Evolutionary conservation across 306 rosid genomes (phyloP).

Genomic region (Carpinus fangiana): DNA sequence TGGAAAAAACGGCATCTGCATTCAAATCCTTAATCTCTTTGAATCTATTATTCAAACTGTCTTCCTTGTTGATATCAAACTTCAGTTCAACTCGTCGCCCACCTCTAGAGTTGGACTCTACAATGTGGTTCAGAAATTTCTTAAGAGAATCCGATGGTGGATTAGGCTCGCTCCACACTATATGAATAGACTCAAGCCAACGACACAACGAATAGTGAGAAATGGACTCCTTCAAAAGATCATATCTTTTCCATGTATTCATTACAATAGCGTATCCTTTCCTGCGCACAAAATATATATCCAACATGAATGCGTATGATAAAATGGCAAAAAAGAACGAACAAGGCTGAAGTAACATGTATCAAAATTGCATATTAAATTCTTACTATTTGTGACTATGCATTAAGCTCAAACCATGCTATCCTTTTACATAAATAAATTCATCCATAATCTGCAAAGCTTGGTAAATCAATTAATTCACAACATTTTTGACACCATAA

Average conservation of each 20-base stretch:
- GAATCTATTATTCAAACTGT: constrained; percentile 93
- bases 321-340: constrained; percentile 2
- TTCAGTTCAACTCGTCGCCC: constrained; percentile 53
- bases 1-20: constrained; percentile 78
- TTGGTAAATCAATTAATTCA: too few species aligned
- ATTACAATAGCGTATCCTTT: constrained; percentile 82
- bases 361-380: not conserved
- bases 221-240: constrained; percentile 87
- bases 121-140: constrained; percentile 39
- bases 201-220: constrained; percentile 77
- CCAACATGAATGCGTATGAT: constrained; percentile 5
- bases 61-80: constrained; percentile 73
- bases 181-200: constrained; percentile 70
- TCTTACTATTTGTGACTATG: not conserved
- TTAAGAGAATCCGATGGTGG: constrained; percentile 69
- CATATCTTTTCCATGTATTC: constrained; percentile 98
- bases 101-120: constrained; percentile 47
- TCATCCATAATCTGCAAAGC: too few species aligned
- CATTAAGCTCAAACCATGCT: not conserved
- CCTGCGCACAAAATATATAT: constrained; percentile 43
- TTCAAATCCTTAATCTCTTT: constrained; percentile 74
- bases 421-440: not conserved
- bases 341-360: not conserved
- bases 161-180: constrained; percentile 91
- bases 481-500: too few species aligned